Percentiles rank a stretch among this genome's conserved stretches.
Evolutionary conservation across 2,329 filamentous ascomycete species (phyloP).

Genomic region (Ilyonectria robusta): DNA sequence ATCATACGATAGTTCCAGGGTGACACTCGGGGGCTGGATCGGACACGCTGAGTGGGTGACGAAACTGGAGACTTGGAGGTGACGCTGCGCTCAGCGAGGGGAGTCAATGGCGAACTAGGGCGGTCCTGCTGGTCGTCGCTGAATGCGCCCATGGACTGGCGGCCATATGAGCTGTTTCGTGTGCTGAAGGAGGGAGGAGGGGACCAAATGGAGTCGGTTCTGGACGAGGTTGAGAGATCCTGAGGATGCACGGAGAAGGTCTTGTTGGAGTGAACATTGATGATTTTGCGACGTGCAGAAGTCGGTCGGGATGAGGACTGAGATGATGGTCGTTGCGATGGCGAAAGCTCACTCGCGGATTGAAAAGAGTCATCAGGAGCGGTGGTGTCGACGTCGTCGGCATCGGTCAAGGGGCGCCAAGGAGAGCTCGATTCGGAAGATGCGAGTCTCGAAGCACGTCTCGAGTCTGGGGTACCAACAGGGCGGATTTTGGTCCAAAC

Average conservation of each 20-base stretch:
- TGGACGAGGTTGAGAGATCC: constrained; percentile 47
- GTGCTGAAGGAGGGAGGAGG: constrained; percentile 61
- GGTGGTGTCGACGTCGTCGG: constrained; percentile 35
- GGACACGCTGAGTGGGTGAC: constrained; percentile 31
- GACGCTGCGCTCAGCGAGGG: constrained; percentile 57
- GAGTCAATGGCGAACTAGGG: constrained; percentile 65
- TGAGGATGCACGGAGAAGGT: constrained; percentile 68
- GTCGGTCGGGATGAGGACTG: constrained; percentile 46
- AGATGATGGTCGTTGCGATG: constrained; percentile 37
- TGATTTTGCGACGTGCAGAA: constrained; percentile 54
- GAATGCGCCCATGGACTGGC: constrained; percentile 61
- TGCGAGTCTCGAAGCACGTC: constrained; percentile 31
- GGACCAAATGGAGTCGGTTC: constrained; percentile 54
- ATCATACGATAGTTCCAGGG: constrained; percentile 69
- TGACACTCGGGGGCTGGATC: constrained; percentile 47
- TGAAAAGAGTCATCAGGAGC: constrained; percentile 34
- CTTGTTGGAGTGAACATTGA: constrained; percentile 69
- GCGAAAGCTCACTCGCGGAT: constrained; percentile 11
- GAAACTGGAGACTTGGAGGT: constrained; percentile 40
- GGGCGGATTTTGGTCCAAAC: constrained; percentile 38
- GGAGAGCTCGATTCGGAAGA: constrained; percentile 41
- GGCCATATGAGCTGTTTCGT: constrained; percentile 64
- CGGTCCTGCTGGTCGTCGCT: constrained; percentile 63
- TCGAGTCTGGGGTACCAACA: constrained; percentile 36
- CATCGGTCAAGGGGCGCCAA: constrained; percentile 32